These are phyloP conservation scores for Cryphonectria radicalis DNA, from an alignment of 2,329 filamentous ascomycete genomes.

Conservation along the genomic window DNA sequence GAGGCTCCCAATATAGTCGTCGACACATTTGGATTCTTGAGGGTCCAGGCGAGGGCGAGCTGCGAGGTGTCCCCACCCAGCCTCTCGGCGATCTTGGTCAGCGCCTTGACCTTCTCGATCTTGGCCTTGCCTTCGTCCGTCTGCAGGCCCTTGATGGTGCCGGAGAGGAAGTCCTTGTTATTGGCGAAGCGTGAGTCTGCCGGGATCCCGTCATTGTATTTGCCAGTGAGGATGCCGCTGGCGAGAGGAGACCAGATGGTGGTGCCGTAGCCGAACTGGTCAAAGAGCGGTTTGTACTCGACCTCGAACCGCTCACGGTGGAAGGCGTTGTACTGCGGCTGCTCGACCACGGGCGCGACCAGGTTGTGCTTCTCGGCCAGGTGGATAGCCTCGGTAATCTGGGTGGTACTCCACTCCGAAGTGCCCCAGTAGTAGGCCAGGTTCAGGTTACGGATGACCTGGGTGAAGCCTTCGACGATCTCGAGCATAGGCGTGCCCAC, in stretches of 20 bases:
- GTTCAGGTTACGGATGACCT: conserved; percentile 57
- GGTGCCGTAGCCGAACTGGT: conserved; percentile 61
- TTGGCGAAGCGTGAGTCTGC: conserved; percentile 64
- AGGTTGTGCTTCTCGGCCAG: conserved; percentile 62
- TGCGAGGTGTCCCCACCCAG: conserved; percentile 62
- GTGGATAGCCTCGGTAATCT: conserved; percentile 62
- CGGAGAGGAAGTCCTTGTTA: conserved; percentile 57
- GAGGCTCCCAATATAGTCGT: conserved; percentile 65
- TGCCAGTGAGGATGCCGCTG: conserved; percentile 62
- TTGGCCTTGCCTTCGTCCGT: conserved; percentile 54
- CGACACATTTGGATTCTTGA: conserved; percentile 65
- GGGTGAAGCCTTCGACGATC: conserved; percentile 58
- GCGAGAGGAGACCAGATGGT: conserved; percentile 58
- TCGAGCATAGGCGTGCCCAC: conserved; percentile 63
- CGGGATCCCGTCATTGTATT: conserved; percentile 67
- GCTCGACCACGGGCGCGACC: conserved; percentile 53
- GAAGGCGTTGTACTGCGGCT: conserved; percentile 65
- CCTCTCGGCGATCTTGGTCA: conserved; percentile 66
- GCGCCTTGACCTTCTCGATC: conserved; percentile 62
- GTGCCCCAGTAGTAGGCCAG: conserved; percentile 66
- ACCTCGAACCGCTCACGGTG: conserved; percentile 64
- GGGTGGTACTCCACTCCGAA: conserved; percentile 61
- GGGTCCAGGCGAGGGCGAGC: conserved; percentile 65
- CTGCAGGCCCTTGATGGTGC: conserved; percentile 54
- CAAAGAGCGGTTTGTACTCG: conserved; percentile 61